Evolutionary conservation across 2,329 filamentous ascomycete genomes (phyloP).

Genomic region (Pseudocercospora vitis): DNA sequence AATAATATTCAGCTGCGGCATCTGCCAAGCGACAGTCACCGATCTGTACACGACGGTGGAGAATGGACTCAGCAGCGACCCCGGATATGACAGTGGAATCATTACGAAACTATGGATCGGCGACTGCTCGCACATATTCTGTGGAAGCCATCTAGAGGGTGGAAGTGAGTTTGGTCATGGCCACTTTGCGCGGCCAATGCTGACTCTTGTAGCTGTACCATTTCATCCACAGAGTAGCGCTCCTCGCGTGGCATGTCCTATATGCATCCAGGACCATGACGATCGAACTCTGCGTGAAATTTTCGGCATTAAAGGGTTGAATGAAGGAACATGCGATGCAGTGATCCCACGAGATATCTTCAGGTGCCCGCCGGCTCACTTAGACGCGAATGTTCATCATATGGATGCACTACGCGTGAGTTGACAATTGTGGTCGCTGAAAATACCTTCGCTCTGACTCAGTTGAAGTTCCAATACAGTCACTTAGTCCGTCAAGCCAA

Average conservation of each 20-base stretch:
- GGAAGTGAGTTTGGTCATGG: conserved; percentile 43
- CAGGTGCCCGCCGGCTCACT: conserved; percentile 45
- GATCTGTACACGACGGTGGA: conserved; percentile 46
- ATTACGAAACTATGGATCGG: conserved; percentile 51
- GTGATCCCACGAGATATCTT: conserved; percentile 48
- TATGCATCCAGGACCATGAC: conserved; percentile 41
- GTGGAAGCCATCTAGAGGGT: conserved; percentile 49
- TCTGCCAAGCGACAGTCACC: conserved; percentile 49
- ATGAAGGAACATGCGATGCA: conserved; percentile 44
- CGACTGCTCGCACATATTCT: conserved; percentile 52
- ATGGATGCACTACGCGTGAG: conserved; percentile 47
- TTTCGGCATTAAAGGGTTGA: conserved; percentile 48
- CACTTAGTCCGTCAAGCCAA: conserved; percentile 39
- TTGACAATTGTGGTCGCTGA: neutral
- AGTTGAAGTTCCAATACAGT: conserved; percentile 50
- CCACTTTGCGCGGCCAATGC: neutral
- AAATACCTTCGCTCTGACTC: conserved; percentile 16
- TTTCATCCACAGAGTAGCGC: conserved; percentile 46
- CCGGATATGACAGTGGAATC: conserved; percentile 37
- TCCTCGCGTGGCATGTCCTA: conserved; percentile 48
- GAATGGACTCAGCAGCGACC: conserved; percentile 37
- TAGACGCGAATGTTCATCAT: conserved; percentile 38
- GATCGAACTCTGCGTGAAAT: conserved; percentile 42
- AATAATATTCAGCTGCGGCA: conserved; percentile 51
- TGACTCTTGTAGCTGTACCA: conserved; percentile 42